Evolutionary conservation across 345 rosid genomes (phyloP), one percentile per base, ranked within the genome.

Genomic region (Citrus reticulata): DNA sequence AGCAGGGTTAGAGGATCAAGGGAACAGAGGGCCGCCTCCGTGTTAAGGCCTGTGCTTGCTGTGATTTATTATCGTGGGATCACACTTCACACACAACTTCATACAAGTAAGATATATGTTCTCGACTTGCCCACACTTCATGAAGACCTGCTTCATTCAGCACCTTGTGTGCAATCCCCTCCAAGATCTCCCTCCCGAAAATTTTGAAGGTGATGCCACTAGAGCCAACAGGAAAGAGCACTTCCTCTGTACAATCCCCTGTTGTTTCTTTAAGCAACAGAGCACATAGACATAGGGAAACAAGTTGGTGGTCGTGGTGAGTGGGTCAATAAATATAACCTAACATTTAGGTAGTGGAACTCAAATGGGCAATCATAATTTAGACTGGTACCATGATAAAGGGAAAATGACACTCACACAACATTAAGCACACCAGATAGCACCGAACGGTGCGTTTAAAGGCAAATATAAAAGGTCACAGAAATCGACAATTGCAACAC

Each of bases 191-290:
- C 54, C 97, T 97, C 72, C 83, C 79, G 81, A 90, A 91, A 72
- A 93, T 83, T 46, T 93, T 96, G 90, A 92, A 91, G 65, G 97
- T 88, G 19, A 94, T 75, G 9, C 87, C 94, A 25, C 83, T 89
- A 88, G 92, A 90, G 32, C 80, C 83, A 30, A 93, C 95, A 2
- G 97, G 94, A 83, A 93, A 94, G 30, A 96, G 81, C 46, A 91
- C 91, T 32, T 95, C 98, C 24, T 98, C 97, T 0, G 89, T 72
- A 11, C 30, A 68, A 39, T 39, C 49, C 49, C 49, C 14, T 40
- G 42, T 22, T 42, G 9, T 10, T 11, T 35, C 42, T 70, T 32
- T 7, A 70, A 25, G 35, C 60, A 70, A 70, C 39, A 49, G 10
- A 19, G 13, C 39, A 16, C 35, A 54, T 4, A 19, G 61, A 16